phyloP scores from a whole-genome alignment of 768 basidiomycete genomes.

The Terana coerulea region DNA sequence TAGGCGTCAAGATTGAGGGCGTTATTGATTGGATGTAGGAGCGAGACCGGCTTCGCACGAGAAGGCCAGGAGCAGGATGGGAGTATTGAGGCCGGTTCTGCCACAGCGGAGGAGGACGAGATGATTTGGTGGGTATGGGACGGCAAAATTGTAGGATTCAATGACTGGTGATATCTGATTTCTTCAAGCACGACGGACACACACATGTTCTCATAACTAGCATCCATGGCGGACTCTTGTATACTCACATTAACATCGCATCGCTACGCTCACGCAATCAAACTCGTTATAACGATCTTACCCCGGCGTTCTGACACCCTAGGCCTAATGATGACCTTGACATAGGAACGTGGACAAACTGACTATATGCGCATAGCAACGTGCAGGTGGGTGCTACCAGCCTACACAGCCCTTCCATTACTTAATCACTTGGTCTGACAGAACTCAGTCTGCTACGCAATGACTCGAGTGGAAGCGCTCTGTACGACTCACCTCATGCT shows the following conservation, averaged over 20 bases:
- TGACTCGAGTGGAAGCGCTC: neutral
- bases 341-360: neutral
- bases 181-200: no score
- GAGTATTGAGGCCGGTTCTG: conserved; percentile 12
- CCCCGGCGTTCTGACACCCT: neutral
- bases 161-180: conserved; percentile 48
- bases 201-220: neutral
- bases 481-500: neutral
- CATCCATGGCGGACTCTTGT: no score
- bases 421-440: neutral
- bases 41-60: neutral
- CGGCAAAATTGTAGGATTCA: conserved; percentile 43
- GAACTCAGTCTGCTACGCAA: neutral
- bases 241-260: no score
- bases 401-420: no score
- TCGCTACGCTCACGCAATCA: no score
- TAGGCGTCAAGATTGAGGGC: conserved; percentile 33
- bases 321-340: neutral
- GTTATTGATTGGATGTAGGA: conserved; percentile 36
- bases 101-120: conserved; percentile 38
- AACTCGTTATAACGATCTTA: no score
- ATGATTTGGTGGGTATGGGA: conserved; percentile 53
- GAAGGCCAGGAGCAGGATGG: no score
- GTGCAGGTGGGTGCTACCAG: no score
- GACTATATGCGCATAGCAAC: no score